A percentile compares a stretch with the other conserved stretches of the same genome.
Evolutionary conservation across 768 basidiomycete genomes (phyloP).

Genomic region (Trametes sanguinea): DNA sequence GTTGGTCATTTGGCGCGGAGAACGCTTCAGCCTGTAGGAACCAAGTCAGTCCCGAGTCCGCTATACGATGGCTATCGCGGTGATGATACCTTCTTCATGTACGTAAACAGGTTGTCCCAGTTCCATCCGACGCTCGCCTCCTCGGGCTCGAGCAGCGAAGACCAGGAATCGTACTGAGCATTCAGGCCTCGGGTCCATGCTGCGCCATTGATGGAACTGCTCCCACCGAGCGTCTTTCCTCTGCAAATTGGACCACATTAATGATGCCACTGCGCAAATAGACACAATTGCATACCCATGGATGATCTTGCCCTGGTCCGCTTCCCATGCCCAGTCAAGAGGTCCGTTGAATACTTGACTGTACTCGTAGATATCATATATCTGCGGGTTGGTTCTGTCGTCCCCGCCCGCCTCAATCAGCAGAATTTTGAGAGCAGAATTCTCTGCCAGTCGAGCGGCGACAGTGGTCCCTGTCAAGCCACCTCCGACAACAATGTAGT

Average conservation of each 20-base stretch:
- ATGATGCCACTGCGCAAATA: not conserved
- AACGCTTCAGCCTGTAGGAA: conserved; percentile 45
- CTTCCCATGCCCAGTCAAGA: conserved; percentile 38
- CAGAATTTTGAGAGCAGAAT: conserved; percentile 44
- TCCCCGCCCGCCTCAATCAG: conserved; percentile 56
- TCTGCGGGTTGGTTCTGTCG: conserved; percentile 43
- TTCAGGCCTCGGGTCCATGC: conserved; percentile 32
- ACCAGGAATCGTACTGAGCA: conserved; percentile 34
- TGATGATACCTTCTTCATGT: conserved; percentile 34
- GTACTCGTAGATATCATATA: conserved; percentile 51
- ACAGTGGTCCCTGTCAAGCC: conserved; percentile 51
- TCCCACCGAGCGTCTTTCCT: conserved; percentile 46
- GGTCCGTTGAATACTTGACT: conserved; percentile 43
- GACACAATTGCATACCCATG: conserved; percentile 35
- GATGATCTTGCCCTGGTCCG: conserved; percentile 26
- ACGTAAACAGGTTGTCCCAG: conserved; percentile 33
- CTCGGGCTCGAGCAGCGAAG: conserved; percentile 29
- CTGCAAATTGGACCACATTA: conserved; percentile 25
- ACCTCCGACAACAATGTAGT: conserved; percentile 43
- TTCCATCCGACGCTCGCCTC: conserved; percentile 31
- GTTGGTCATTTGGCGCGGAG: conserved; percentile 47
- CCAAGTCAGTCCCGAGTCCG: not conserved
- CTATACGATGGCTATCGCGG: no score
- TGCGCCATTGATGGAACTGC: conserved; percentile 34
- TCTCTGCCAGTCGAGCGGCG: conserved; percentile 49